phyloP scores from a whole-genome alignment of 352 stramenopile genomes.

The Lagenidium sp. region DNA sequence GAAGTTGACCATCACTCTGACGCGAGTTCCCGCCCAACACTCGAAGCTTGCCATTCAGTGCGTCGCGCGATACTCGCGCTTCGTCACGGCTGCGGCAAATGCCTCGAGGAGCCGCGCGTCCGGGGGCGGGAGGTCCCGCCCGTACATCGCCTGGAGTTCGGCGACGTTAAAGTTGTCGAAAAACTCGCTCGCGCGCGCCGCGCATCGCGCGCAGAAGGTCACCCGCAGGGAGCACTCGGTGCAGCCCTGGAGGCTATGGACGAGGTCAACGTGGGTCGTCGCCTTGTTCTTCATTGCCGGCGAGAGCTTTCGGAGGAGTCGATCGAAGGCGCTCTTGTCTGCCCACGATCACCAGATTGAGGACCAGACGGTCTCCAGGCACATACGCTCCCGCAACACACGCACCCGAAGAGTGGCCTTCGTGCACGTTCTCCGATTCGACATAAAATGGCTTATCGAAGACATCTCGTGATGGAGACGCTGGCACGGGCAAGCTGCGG shows the following conservation, averaged over 20 bases:
- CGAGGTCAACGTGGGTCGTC: slow-evolving; percentile 42
- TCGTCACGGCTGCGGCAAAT: slow-evolving; percentile 28
- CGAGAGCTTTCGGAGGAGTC: slow-evolving; percentile 50
- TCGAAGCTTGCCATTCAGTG: slow-evolving; percentile 1
- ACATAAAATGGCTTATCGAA: slow-evolving; percentile 17
- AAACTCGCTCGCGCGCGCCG: slow-evolving; percentile 44
- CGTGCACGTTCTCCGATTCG: slow-evolving; percentile 27
- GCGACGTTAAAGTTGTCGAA: slow-evolving; percentile 39
- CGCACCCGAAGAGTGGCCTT: slow-evolving; percentile 24
- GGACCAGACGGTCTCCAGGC: neutral
- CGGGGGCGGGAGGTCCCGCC: slow-evolving; percentile 37
- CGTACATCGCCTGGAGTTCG: slow-evolving; percentile 50
- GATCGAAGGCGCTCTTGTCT: slow-evolving; percentile 52
- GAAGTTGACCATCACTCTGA: slow-evolving; percentile 16
- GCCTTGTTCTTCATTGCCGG: slow-evolving; percentile 47
- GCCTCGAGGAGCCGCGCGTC: slow-evolving; percentile 30
- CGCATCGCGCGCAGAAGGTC: slow-evolving; percentile 41
- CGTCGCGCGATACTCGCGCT: slow-evolving; percentile 27
- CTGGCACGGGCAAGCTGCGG: neutral
- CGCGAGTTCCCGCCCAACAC: slow-evolving; percentile 12
- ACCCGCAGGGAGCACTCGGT: slow-evolving; percentile 38
- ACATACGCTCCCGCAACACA: neutral
- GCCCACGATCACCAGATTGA: slow-evolving; percentile 1
- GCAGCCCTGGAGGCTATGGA: slow-evolving; percentile 47
- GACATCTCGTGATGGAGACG: slow-evolving; percentile 4